Base-by-base conservation (phyloP, 768 basidiomycete genomes). In the Cubamyces sp. region DNA sequence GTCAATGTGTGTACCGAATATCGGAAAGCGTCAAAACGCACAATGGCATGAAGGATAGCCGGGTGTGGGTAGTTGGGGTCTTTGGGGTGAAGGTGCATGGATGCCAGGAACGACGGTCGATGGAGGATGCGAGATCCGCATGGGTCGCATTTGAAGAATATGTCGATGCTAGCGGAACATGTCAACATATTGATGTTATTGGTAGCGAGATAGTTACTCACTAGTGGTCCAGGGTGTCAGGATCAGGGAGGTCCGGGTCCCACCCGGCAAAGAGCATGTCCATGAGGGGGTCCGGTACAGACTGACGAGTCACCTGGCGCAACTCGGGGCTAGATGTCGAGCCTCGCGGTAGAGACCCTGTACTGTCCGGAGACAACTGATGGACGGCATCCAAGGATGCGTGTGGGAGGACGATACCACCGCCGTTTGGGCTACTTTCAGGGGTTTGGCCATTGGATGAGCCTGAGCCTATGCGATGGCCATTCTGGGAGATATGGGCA, bases 41-140 rank as follows among this genome's bases (percentile, higher is more conserved):
- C 91, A 64, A 97, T 96, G 65, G 94, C 94, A 74, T 97, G 95
- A 39, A 97, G 78, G 59, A 97, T 84, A 3, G 93, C 90, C 3
- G 91, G 86, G 77, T 96, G 93, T 34, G 95, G 95, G 70, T 96
- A 97, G 42, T 84, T 83, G 8, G 87, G 84, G 71, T 94, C 90
- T 59, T 84, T 82, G 3, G 95, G 93, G 52, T 92, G 85, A 47
- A 94, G 77, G 66, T 84, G 84, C 82, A 96, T 82, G 3, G 91
- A 88, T 16, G 90, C 82, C 25, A 94, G 75, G 73, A 97, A 92
- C 9, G 90, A 87, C 14, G 88, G 84, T 11, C 86, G 84, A 71
- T 96, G 93, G 39, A 97, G 78, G 53, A 96, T 86, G 48, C 91
- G 84, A 25, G 93, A 88, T 48, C 91, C 87, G 69, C 92, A 93